Evolutionary conservation across 2,329 filamentous ascomycete genomes (phyloP).

Genomic region (Xylariaceae sp.): DNA sequence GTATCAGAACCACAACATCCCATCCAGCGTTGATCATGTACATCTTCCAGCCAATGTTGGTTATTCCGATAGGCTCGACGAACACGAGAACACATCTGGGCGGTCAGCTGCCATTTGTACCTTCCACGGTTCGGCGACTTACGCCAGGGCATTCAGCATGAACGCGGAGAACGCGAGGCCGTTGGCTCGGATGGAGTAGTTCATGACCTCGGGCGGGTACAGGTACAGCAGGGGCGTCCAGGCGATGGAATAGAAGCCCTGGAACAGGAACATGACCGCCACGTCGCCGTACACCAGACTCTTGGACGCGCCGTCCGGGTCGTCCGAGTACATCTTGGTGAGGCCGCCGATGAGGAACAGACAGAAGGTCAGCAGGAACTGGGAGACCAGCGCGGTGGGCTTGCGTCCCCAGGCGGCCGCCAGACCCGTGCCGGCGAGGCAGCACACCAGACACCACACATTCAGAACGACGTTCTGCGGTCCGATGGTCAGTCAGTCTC

Average conservation of each 20-base stretch:
- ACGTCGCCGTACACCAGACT: conserved; percentile 22
- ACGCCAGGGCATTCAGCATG: conserved; percentile 23
- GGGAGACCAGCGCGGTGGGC: conserved; percentile 31
- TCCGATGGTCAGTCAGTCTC: too few relatives aligned
- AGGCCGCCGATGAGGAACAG: conserved; percentile 45
- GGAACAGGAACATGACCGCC: conserved; percentile 42
- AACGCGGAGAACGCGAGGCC: conserved; percentile 32
- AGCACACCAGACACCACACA: conserved; percentile 37
- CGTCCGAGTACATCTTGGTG: conserved; percentile 31
- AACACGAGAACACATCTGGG: conserved; percentile 27
- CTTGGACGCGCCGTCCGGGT: conserved; percentile 18
- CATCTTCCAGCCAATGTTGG: conserved; percentile 36
- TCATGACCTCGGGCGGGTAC: conserved; percentile 42
- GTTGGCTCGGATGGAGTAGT: conserved; percentile 41
- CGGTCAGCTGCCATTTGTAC: conserved; percentile 16
- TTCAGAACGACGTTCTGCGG: conserved; percentile 41
- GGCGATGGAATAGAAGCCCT: conserved; percentile 41
- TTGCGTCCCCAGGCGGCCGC: conserved; percentile 36
- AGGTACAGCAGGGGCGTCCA: conserved; percentile 41
- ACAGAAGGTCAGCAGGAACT: conserved; percentile 30
- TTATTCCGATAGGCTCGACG: conserved; percentile 34
- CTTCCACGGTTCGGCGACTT: conserved; percentile 8
- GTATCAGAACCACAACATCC: conserved; percentile 31
- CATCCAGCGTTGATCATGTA: conserved; percentile 40
- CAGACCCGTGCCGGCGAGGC: conserved; percentile 35